Base-by-base conservation (phyloP, 2,329 filamentous ascomycete genomes). In the Fusarium duplospermum region DNA sequence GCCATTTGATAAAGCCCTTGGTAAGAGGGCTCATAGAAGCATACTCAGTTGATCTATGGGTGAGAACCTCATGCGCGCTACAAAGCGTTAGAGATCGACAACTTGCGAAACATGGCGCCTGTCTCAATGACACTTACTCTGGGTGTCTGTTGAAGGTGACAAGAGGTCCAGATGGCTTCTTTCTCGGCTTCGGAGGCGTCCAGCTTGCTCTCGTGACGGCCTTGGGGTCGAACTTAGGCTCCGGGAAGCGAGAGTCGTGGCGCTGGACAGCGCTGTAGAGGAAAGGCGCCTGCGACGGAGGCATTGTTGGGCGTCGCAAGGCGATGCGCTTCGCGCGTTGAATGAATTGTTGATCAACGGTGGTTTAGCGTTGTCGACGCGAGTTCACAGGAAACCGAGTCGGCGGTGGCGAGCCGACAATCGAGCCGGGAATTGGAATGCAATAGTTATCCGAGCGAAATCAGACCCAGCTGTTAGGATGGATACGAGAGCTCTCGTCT, bases 131-230 rank as follows among this genome's bases (percentile, higher is more conserved):
- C 20, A 85, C 91, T 80, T 88, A 94, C 92, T 98, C 95, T 2
- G 95, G 95, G 82, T 98, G 95, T 67, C 90, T 89, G 82, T 97
- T 96, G 86, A 98, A 93, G 69, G 93, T 89, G 72, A 98, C 84
- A 73, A 97, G 84, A 14, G 94, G 95, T 0, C 94, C 95, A 62
- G 93, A 87, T 52, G 87, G 89, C 86, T 93, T 92, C 47, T 89
- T 87, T 78, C 88, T 91, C 29, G 84, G 86, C 45, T 89, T 86
- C 63, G 90, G 89, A 14, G 90, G 89, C 79, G 90, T 86, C 86
- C 90, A 93, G 83, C 93, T 96, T 71, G 94, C 93, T 80, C 94
- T 89, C 24, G 94, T 95, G 58, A 95, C 89, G 69, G 93, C 93
- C 82, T 95, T 97, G 58, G 96, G 95, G 78, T 98, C 95, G 83